Percentiles rank a stretch among this genome's conserved stretches.
Conservation (phyloP, 768 basidiomycete genomes). For the Collybiopsis confluens region DNA sequence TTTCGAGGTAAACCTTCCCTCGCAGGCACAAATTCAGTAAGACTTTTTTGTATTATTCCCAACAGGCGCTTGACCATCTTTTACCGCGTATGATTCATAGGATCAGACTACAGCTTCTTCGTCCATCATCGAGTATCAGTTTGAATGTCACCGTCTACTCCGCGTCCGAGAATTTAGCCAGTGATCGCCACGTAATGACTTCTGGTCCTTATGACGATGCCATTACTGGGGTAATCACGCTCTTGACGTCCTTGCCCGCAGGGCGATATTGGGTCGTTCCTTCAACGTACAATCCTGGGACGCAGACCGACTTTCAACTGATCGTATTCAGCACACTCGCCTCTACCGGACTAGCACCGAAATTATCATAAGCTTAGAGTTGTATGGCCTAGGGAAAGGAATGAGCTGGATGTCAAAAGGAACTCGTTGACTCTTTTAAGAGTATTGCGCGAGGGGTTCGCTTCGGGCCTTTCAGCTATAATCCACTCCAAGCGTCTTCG, state of each 20-base stretch:
- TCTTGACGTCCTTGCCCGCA: constrained; percentile 41
- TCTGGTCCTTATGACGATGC: constrained; percentile 81
- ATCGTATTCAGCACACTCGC: constrained; percentile 50
- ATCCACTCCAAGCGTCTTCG: constrained; percentile 83
- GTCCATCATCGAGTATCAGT: constrained; percentile 34
- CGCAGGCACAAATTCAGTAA: constrained; percentile 55
- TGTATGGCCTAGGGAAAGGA: constrained; percentile 2
- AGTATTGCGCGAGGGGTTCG: constrained; percentile 81
- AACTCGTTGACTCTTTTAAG: constrained; percentile 78
- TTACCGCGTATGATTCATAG: constrained; percentile 30
- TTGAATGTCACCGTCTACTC: constrained; percentile 62
- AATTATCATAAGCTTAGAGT: background rate
- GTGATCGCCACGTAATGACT: constrained; percentile 49
- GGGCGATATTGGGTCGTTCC: constrained; percentile 75
- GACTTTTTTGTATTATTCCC: constrained; percentile 12
- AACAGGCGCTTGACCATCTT: background rate
- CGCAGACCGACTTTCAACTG: constrained; percentile 53
- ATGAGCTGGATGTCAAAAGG: constrained; percentile 41
- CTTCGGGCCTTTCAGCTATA: constrained; percentile 64
- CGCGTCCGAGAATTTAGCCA: constrained; percentile 20
- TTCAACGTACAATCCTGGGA: constrained; percentile 65
- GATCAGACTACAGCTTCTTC: constrained; percentile 62
- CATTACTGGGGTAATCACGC: constrained; percentile 65
- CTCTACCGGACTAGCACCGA: constrained; percentile 9
- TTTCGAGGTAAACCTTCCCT: constrained; percentile 55